Evolutionary conservation across 106 monocot genomes (phyloP).

Genomic region (Acorus calamus): DNA sequence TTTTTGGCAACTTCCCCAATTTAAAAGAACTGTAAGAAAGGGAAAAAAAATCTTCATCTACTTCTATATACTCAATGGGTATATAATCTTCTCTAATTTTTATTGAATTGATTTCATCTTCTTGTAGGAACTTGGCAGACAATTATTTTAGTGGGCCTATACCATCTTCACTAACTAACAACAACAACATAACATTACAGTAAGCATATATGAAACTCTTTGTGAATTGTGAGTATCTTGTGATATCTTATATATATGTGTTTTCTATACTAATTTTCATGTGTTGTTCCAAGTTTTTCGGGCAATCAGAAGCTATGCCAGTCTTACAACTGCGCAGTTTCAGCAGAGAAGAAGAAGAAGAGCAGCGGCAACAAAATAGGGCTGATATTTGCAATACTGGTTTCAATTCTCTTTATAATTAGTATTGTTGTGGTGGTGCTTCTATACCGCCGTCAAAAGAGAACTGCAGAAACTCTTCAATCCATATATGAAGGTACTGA

Average conservation of each 20-base stretch:
- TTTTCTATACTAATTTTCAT: not conserved
- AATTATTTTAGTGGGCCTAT: not conserved
- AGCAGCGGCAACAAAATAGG: slow-evolving; percentile 1
- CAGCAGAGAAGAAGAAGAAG: not conserved
- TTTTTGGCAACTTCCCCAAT: slow-evolving; percentile 13
- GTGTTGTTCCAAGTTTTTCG: not conserved
- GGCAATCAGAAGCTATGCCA: slow-evolving; percentile 17
- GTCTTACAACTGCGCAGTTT: not conserved
- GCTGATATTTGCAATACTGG: not conserved
- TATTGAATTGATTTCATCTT: no score
- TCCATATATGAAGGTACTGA: no score
- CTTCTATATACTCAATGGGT: no score
- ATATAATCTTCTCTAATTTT: no score
- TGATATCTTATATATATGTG: no score
- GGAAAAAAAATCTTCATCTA: no score
- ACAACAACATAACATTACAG: slow-evolving; percentile 10
- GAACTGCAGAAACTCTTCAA: no score
- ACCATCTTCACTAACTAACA: not conserved
- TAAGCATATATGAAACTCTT: slow-evolving; percentile 3
- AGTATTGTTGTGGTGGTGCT: no score
- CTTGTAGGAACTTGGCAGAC: no score
- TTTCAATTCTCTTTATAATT: no score
- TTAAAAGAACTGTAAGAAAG: slow-evolving; percentile 12
- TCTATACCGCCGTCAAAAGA: no score
- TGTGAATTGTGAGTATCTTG: no score